Evolutionary conservation across 2,329 filamentous ascomycete genomes (phyloP), one percentile per base, ranked within the genome.

Genomic region (Celoporthe dispersa): DNA sequence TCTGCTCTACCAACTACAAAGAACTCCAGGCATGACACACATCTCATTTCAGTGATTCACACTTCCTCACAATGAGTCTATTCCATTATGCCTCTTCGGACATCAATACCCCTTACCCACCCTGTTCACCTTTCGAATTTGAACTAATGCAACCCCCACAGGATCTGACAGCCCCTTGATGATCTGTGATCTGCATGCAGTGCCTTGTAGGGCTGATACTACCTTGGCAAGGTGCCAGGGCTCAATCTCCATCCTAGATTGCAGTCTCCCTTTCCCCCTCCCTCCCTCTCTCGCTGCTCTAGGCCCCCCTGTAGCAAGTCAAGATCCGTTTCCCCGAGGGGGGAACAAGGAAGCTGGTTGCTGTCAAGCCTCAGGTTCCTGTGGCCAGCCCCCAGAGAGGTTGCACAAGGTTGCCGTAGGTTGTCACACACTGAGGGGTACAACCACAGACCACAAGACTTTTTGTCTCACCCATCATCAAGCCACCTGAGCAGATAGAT

Each of bases 71-170:
- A 7, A 8, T 31, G 25, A 57, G 14, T 8, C 22, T 19, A 22
- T 60, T 60, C 22, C 31, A 22, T 60, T 60, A 22, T 37, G 60
- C 48, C 66, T 61, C 51, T 64, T 48, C 11, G 16, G 51, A 11
- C 22, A 37, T 7, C 16, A 11, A 57, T 55, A 68, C 48, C 68
- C 65, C 65, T 60, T 65, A 14, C 51, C 19, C 31, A 48, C 44
- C n/a, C 44, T 9, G 57, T 19, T 59, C 57, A 39, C 37, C 37
- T 39, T 16, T 31, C 44, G 22, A 57, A 68, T 55, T 60, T 37
- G 53, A 51, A 61, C 68, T 70, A 70, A 70, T 70, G 68, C 65
- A 70, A 60, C 59, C 68, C 60, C 64, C 68, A 68, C 33, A 60
- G 33, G 22, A 68, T 70, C 68, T 70, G 65, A 59, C 68, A 60